These are phyloP conservation scores for Nicotiana tomentosiformis DNA, from an alignment of 257 asterid species.

Conservation along the genomic window DNA sequence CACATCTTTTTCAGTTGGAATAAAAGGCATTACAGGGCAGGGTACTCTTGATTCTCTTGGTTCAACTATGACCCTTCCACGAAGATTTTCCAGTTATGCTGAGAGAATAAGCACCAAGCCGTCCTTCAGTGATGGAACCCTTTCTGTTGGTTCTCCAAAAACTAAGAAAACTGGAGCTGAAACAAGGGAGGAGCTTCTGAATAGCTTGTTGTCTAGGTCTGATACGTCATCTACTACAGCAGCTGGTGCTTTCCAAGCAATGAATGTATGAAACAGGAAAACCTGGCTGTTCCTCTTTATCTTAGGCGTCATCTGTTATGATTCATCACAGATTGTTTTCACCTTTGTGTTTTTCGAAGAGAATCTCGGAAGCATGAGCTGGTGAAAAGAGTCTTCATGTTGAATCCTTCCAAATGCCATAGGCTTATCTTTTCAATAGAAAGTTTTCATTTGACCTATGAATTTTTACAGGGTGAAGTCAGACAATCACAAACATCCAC, in stretches of 20 bases:
- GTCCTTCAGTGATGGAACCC: constrained; percentile 52
- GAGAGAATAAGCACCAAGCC: constrained; percentile 82
- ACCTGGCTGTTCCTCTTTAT: constrained; percentile 3
- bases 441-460: neutral
- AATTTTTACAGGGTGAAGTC: constrained; percentile 54
- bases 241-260: constrained; percentile 34
- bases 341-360: neutral
- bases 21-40: constrained; percentile 40
- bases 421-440: neutral
- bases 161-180: constrained; percentile 86
- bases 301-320: constrained; percentile 10
- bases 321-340: neutral
- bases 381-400: constrained; percentile 8
- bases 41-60: constrained; percentile 54
- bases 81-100: constrained; percentile 83
- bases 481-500: constrained; percentile 31
- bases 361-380: neutral
- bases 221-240: constrained; percentile 49
- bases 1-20: constrained; percentile 33
- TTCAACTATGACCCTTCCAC: constrained; percentile 47
- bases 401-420: constrained; percentile 5
- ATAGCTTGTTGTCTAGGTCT: constrained; percentile 58
- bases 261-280: constrained; percentile 48
- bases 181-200: constrained; percentile 74
- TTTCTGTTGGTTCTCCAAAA: constrained; percentile 69